Evolutionary conservation across 2,329 filamentous ascomycete genomes (phyloP), one percentile per base, ranked within the genome.

Genomic region (Penicillium corylophilum): DNA sequence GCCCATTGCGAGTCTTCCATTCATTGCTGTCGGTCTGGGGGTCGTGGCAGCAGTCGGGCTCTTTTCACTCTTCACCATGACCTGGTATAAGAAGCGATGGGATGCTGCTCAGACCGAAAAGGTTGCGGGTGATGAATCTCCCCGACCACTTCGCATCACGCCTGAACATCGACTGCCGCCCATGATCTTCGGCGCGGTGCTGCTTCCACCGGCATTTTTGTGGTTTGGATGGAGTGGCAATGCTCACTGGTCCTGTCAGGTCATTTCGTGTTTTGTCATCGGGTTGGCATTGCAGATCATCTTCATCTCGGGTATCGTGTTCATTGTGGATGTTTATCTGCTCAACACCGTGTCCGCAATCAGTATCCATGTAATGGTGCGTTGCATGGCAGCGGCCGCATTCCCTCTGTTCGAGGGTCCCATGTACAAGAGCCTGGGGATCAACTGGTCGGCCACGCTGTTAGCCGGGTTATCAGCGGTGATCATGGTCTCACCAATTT

Each of bases 401-500:
- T 67, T 66, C 28, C 63, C 63, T 4, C 48, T 64, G 12, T 60
- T 59, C 38, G 60, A 61, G 22, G 45, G 50, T 1, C 52, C 56
- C 1, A 57, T 63, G 55, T 64, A 63, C 45, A 39, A 53, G 4
- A 42, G 20, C 3, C 28, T 63, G 39, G 52, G 56, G 10, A 54
- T 64, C 6, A 56, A 60, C 33, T 64, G 56, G 54, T 59, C 62
- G 20, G 50, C 59, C 15, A 64, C 62, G 2, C 26, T 64, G 31
- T 35, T 63, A 6, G 59, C 57, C 1, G 55, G 41, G 0, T 7
- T 64, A 31, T 79, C 70, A 2, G 79, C 75, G 0, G 86, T 83
- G 31, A 95, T 77, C 54, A 95, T 79, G 2, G 90, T 89, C 61
- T 95, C 90, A 4, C 60, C 62, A 4, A 59, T 63, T n/a, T 38